Evolutionary conservation across 441 rosid genomes (phyloP), one percentile per base, ranked within the genome.

Genomic region (Gossypium aridum): DNA sequence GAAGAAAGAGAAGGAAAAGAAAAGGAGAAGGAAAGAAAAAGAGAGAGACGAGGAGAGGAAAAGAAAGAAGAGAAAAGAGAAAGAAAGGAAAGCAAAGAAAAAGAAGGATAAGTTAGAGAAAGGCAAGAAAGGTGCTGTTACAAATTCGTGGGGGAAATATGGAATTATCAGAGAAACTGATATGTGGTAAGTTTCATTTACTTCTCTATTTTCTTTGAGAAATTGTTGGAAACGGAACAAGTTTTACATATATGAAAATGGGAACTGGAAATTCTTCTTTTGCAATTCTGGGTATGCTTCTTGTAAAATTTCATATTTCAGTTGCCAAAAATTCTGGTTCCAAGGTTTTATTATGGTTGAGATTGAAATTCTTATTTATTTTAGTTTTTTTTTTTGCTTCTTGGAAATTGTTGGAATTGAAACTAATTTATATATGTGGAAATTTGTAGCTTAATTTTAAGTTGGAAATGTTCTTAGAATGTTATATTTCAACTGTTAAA

Each of bases 121-220:
- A 84, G 93, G 94, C 51, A 92, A 90, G 83, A 94, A 64, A 68
- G 97, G 97, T 31, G 97, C 97, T 0, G 96, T 94, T 17, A 94
- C 98, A 69, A 79, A 94, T 68, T 92, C 84, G 2, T 92, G 98
- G 98, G 98, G 98, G 2, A 94, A 91, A 80, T 92, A 85, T 88
- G 97, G 98, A 26, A 78, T 89, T 73, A 88, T 94, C 80, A 83
- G 94, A 87, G 97, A 94, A 81, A 94, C 96, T 77, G 98, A 94
- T 64, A 92, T 92, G 98, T 94, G 97, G 97, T 94, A 88, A 68
- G 22, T 17, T 22, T 26, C 61, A 43, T 22, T 39, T 43, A 3
- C 22, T 20, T 12, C 51, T 1, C 8, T 9, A 10, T 2, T 14
- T 22, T 22, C 12, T 19, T 66, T 43, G 25, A 47, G 26, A 66